A percentile compares a stretch with the other conserved stretches of the same genome.
phyloP scores from a whole-genome alignment of 83 land plant genomes.

The Thuja plicata region DNA sequence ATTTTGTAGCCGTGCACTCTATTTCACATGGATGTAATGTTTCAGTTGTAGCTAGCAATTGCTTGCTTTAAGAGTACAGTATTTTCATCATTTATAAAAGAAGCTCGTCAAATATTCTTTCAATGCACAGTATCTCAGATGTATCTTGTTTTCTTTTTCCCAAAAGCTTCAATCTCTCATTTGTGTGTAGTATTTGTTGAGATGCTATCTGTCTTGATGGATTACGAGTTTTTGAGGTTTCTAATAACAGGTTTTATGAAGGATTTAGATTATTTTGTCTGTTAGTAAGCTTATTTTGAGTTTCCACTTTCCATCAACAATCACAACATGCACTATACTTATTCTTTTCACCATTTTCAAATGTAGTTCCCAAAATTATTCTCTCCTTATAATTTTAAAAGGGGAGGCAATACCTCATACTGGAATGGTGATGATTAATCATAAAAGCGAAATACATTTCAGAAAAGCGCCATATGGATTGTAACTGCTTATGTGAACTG shows the following conservation, averaged over 20 bases:
- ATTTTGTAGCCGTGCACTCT: neutral
- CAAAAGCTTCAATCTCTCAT: neutral
- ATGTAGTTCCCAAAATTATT: neutral
- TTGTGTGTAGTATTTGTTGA: constrained; percentile 1
- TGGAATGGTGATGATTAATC: neutral
- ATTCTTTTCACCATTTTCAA: neutral
- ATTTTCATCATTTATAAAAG: neutral
- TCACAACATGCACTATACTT: neutral
- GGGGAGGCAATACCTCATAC: neutral
- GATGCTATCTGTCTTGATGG: neutral
- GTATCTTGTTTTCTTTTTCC: neutral
- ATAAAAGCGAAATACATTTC: neutral
- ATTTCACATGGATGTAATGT: neutral
- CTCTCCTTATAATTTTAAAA: neutral
- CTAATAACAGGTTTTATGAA: neutral
- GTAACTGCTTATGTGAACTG: neutral
- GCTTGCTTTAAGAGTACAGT: neutral
- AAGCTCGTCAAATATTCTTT: neutral
- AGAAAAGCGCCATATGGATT: neutral
- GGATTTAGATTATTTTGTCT: neutral
- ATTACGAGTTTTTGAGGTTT: neutral
- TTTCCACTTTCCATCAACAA: neutral
- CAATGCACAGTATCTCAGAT: neutral
- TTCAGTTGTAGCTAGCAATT: neutral
- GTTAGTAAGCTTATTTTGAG: neutral